Evolutionary conservation across 2,329 filamentous ascomycete species (phyloP), one percentile per base, ranked within the genome.

Genomic region (Magnaporthales sp.): DNA sequence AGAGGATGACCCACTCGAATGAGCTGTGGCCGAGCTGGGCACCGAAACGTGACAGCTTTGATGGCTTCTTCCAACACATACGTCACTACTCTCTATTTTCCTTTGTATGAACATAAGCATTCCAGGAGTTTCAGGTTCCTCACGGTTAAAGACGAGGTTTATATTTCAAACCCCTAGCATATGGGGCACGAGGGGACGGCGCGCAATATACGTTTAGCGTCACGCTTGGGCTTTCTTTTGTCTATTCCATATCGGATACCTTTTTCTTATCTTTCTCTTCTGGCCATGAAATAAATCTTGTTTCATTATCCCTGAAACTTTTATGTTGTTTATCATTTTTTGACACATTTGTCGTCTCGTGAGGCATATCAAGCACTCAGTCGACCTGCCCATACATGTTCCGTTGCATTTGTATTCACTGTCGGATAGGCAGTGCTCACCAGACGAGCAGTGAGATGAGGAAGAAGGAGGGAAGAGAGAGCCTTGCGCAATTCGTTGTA

Each of bases 1-100:
- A 66, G 83, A 86, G 69, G 84, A 86, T 67, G 84, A 86, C 69
- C 75, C 77, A 9, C 73, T 77, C 66, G 79, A 81, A 70, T 64
- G 27, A 27, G 24, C 77, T 72, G 19, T n/a, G 8, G 15, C 15
- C 15, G 8, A n/a, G 15, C 15, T 46, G 15, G 15, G 38, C 38
- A 19, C 38, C 38, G 15, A 46, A 19, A 46, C 15, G 38, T 46
- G 15, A 46, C 3, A 32, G 31, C 4, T 38, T 38, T 38, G 11
- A 38, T 2, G 38, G 38, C 38, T 10, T 46, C n/a, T n/a, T 5
- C 15, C 15, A 7, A 46, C 38, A 46, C 38, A 46, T 6, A 38
- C 38, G n/a, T 46, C 15, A 46, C 38, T 46, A 46, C 15, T 46
- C 38, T 46, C n/a, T 46, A 2, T 15, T 46, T 46, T 46, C 38